Conservation (phyloP, 2,329 filamentous ascomycete species). For the Blastomyces silverae region DNA sequence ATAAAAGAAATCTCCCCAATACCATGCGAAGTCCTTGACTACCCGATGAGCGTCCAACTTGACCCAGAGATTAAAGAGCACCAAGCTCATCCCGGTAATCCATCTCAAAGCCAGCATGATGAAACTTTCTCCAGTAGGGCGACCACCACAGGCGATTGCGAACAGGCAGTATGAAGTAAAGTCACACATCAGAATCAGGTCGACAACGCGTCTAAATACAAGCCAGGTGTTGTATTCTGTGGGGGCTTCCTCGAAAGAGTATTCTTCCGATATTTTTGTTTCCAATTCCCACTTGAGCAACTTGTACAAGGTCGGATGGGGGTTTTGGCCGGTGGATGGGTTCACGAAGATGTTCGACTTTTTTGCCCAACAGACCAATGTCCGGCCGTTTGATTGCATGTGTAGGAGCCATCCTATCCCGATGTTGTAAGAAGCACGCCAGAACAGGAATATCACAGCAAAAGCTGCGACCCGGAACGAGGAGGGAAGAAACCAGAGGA, state of each 20-base stretch:
- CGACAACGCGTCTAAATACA: constrained; percentile 88
- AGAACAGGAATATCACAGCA: constrained; percentile 79
- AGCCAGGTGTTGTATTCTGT: constrained; percentile 99
- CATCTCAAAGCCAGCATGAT: constrained; percentile 68
- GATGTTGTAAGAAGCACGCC: constrained; percentile 85
- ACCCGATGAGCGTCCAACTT: constrained; percentile 96
- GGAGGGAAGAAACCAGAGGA: constrained; percentile 65
- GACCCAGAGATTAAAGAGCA: constrained; percentile 96
- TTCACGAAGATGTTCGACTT: constrained; percentile 81
- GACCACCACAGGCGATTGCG: constrained; percentile 76
- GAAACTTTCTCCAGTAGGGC: constrained; percentile 64
- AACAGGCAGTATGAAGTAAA: constrained; percentile 96
- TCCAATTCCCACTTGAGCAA: constrained; percentile 85
- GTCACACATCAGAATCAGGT: constrained; percentile 97
- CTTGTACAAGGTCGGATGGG: constrained; percentile 71
- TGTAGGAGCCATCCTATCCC: constrained; percentile 87
- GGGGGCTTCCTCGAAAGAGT: constrained; percentile 85
- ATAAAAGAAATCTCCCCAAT: constrained; percentile 99
- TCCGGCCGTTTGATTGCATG: constrained; percentile 81
- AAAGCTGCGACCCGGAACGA: constrained; percentile 67
- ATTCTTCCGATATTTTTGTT: constrained; percentile 89
- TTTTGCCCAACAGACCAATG: constrained; percentile 79
- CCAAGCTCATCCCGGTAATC: constrained; percentile 66
- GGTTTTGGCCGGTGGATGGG: constrained; percentile 71
- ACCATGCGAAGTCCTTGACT: constrained; percentile 99